Base-by-base conservation (phyloP, 2,329 filamentous ascomycete species). In the Penicillium sp. region DNA sequence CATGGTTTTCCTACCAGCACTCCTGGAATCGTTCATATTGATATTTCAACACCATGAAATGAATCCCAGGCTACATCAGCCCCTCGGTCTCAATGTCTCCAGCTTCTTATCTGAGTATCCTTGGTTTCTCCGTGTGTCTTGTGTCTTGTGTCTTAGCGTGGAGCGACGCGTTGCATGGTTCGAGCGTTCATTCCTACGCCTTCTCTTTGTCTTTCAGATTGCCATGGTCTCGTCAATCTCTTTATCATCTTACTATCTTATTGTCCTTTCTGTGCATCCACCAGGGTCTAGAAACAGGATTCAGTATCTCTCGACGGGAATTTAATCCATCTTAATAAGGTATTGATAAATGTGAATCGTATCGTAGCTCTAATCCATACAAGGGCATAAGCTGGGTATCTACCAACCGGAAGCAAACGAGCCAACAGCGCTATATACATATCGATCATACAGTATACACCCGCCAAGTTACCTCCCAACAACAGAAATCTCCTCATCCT, bases 131-230 rank as follows among this genome's bases (percentile, higher is more conserved):
- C 15, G 43, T 40, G 2, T 40, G 44, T 40, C 55, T 25, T 20
- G 37, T 56, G 53, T 59, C 44, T 12, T 29, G 12, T 29, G 4
- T 59, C 55, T 62, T 64, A 63, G 62, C 63, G 59, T 64, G 58
- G 57, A 55, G 53, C 55, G 62, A 53, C 50, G 53, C 52, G 57
- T 60, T 60, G 62, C 63, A 66, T 66, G 47, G 55, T 52, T 49
- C 50, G 50, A 63, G 60, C 60, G 54, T 60, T 57, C 53, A 41
- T 51, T 50, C 47, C 37, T 52, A 43, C 49, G 40, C 43, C 23
- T 14, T 48, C 18, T 18, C 22, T 49, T 23, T 37, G 40, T 25
- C 12, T 11, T 22, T 31, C 22, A 25, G 14, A 47, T 33, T 31
- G 22, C n/a, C 15, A 33, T 33, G 18, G 18, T 40, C n/a, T 6